Conservation (phyloP, 768 basidiomycete genomes). For the Russula emetica region DNA sequence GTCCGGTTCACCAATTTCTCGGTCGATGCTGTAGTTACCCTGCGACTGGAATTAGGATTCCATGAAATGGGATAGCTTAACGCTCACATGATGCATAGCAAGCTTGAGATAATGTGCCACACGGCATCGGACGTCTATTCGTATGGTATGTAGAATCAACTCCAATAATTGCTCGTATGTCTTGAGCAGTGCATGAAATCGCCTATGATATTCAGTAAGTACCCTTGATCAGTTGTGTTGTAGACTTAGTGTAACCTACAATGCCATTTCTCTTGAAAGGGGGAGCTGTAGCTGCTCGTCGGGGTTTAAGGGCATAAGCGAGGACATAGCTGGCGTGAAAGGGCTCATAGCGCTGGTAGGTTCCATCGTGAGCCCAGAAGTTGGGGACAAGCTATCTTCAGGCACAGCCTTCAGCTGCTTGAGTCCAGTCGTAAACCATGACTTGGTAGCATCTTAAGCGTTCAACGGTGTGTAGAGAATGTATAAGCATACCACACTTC, state of each 20-base stretch:
- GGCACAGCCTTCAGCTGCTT: constrained; percentile 58
- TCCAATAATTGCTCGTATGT: constrained; percentile 89
- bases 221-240: constrained; percentile 69
- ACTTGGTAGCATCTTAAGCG: constrained; percentile 40
- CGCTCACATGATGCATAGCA: constrained; percentile 55
- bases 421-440: constrained; percentile 80
- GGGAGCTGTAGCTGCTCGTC: constrained; percentile 62
- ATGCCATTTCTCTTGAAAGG: constrained; percentile 80
- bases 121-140: constrained; percentile 84
- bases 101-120: constrained; percentile 63
- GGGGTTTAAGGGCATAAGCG: constrained; percentile 36
- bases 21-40: constrained; percentile 81
- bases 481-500: constrained; percentile 66
- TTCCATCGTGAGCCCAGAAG: constrained; percentile 48
- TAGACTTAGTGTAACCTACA: constrained; percentile 62
- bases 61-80: no score
- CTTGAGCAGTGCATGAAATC: constrained; percentile 84
- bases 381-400: constrained; percentile 52
- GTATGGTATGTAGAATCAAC: constrained; percentile 80
- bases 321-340: constrained; percentile 45
- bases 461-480: constrained; percentile 1
- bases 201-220: constrained; percentile 45
- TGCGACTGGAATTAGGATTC: constrained; percentile 34
- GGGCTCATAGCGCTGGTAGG: constrained; percentile 45
- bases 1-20: constrained; percentile 88